Percentiles rank a stretch among this genome's conserved stretches.
Evolutionary conservation across 1,284 basidiomycete species (phyloP).

Genomic region (Pisolithus thermaeus): DNA sequence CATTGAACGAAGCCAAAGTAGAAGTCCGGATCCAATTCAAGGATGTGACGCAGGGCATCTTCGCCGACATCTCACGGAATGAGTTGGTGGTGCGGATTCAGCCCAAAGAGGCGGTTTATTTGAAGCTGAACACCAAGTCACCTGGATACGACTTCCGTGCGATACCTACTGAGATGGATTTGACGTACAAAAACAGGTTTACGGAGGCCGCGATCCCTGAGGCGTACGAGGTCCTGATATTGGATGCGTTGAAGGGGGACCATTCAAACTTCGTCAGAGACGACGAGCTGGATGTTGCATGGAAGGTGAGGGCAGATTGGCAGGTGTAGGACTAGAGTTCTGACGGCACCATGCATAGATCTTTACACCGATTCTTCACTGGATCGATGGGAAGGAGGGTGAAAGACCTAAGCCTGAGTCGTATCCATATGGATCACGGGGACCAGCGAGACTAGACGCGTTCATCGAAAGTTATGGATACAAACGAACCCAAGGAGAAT

Average conservation of each 20-base stretch:
- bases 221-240: conserved; percentile 89
- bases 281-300: conserved; percentile 91
- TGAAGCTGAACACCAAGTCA: conserved; percentile 92
- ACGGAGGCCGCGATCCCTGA: conserved; percentile 85
- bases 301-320: conserved; percentile 62
- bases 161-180: conserved; percentile 92
- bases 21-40: conserved; percentile 96
- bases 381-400: conserved; percentile 78
- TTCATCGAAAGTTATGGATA: conserved; percentile 79
- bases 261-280: conserved; percentile 93
- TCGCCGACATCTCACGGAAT: conserved; percentile 91
- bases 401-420: conserved; percentile 61
- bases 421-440: conserved; percentile 91
- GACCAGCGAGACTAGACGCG: conserved; percentile 76
- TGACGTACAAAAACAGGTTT: conserved; percentile 95
- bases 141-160: conserved; percentile 87
- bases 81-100: conserved; percentile 95
- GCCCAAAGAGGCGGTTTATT: conserved; percentile 89
- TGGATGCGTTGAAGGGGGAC: conserved; percentile 85
- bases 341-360: conserved; percentile 46
- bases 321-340: conserved; percentile 3
- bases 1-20: conserved; percentile 94
- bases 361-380: conserved; percentile 91
- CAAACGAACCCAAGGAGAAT: conserved; percentile 60
- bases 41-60: conserved; percentile 92